phyloP scores from a whole-genome alignment of 257 asterid genomes.

The Forsythia suspensa region DNA sequence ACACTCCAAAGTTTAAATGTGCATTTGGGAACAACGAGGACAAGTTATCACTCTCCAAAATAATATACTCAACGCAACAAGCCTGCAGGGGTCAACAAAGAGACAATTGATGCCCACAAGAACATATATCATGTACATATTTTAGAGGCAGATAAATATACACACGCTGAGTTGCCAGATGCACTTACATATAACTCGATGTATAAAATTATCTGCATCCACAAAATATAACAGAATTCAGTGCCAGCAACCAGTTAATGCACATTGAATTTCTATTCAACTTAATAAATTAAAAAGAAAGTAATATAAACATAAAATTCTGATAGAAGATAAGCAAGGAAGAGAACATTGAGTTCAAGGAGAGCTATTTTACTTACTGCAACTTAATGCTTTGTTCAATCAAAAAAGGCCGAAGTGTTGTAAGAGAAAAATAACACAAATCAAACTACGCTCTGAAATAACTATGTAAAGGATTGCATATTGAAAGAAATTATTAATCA shows the following conservation, averaged over 20 bases:
- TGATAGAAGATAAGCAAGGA: not conserved
- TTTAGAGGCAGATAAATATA: not conserved
- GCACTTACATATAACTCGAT: conserved; percentile 92
- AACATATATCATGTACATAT: not conserved
- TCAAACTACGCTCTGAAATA: not conserved
- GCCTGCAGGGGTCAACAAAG: conserved; percentile 53
- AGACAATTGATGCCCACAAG: not conserved
- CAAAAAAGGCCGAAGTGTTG: not conserved
- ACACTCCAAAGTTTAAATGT: conserved; percentile 61
- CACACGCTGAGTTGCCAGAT: not conserved
- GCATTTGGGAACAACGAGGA: conserved; percentile 86
- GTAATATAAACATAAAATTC: not conserved
- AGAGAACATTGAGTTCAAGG: not conserved
- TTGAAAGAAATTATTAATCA: not conserved
- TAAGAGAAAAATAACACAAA: not conserved
- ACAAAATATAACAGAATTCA: conserved; percentile 28
- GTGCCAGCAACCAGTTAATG: conserved; percentile 15
- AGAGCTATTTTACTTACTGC: not conserved
- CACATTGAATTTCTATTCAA: not conserved
- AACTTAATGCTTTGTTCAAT: not conserved
- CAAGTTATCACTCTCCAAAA: conserved; percentile 86
- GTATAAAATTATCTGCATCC: conserved; percentile 78
- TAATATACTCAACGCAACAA: conserved; percentile 84
- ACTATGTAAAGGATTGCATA: not conserved
- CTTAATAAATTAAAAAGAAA: not conserved